Conservation (phyloP, 495 filamentous ascomycete species). For the Delitschia confertaspora region DNA sequence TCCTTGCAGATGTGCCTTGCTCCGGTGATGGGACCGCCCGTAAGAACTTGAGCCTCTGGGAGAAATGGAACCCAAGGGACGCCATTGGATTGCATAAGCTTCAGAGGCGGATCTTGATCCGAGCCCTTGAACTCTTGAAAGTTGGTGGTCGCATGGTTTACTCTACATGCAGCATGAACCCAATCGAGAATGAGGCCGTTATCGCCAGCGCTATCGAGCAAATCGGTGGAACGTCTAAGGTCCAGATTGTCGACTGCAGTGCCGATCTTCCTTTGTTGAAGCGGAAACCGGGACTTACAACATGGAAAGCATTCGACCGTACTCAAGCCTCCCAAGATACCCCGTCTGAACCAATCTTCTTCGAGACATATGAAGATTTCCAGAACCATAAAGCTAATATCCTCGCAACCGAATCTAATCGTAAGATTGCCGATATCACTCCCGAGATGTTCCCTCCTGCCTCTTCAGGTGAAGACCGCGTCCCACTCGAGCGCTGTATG, state of each 20-base stretch:
- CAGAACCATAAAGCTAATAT: constrained; percentile 35
- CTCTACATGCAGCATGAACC: constrained; percentile 97
- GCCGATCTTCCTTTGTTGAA: constrained; percentile 67
- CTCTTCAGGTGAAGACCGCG: constrained; percentile 35
- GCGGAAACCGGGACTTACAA: constrained; percentile 58
- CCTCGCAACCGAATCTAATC: constrained; percentile 9
- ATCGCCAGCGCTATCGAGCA: constrained; percentile 75
- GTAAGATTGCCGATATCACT: constrained; percentile 39
- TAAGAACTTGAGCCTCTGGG: constrained; percentile 90
- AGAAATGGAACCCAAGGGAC: constrained; percentile 79
- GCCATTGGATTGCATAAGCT: constrained; percentile 75
- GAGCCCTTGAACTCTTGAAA: constrained; percentile 93
- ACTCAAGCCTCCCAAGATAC: not conserved
- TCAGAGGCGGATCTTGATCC: constrained; percentile 81
- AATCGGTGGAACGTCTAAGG: constrained; percentile 75
- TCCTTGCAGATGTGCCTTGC: constrained; percentile 93
- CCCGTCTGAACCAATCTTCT: constrained; percentile 50
- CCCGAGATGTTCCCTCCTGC: constrained; percentile 75
- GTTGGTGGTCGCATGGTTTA: constrained; percentile 90
- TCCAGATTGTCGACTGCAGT: constrained; percentile 74
- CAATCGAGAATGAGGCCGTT: constrained; percentile 95
- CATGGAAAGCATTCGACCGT: constrained; percentile 88
- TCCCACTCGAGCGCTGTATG: constrained; percentile 86
- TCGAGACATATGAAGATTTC: constrained; percentile 70
- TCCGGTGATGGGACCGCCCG: constrained; percentile 87